Evolutionary conservation across 1,139 yeast genomes (phyloP).

Genomic region (Hansenula sp.): DNA sequence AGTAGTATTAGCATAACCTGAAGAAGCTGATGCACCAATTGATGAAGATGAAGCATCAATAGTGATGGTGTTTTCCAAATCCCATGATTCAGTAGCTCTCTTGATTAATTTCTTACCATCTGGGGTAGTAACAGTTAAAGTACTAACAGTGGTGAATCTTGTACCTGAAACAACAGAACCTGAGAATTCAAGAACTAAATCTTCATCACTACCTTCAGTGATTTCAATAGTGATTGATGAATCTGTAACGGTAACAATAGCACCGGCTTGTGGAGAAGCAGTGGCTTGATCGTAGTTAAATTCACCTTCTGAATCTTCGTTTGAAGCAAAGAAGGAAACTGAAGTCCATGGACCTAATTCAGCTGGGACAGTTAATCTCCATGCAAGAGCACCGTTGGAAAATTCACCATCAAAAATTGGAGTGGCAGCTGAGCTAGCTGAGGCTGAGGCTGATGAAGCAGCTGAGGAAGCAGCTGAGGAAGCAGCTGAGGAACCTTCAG

Average conservation of each 20-base stretch:
- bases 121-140: constrained; percentile 1
- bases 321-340: constrained; percentile 2
- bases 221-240: no score
- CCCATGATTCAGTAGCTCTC: constrained; percentile 1
- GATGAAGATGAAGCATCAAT: not conserved
- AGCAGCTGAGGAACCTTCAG: not conserved
- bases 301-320: not conserved
- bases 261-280: not conserved
- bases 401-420: constrained; percentile 6
- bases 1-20: constrained; percentile 8
- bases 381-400: not conserved
- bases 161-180: not conserved
- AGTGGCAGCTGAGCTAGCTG: not conserved
- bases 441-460: not conserved
- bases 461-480: not conserved
- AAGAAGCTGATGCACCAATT: not conserved
- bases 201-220: not conserved
- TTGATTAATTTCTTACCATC: constrained; percentile 1
- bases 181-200: constrained; percentile 1
- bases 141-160: constrained; percentile 1
- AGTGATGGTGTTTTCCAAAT: constrained; percentile 1
- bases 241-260: not conserved
- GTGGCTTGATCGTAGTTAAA: constrained; percentile 1
- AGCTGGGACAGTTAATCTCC: constrained; percentile 4
- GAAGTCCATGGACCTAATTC: constrained; percentile 3